phyloP scores from a whole-genome alignment of 495 filamentous ascomycete species.

The Neurospora sp. region DNA sequence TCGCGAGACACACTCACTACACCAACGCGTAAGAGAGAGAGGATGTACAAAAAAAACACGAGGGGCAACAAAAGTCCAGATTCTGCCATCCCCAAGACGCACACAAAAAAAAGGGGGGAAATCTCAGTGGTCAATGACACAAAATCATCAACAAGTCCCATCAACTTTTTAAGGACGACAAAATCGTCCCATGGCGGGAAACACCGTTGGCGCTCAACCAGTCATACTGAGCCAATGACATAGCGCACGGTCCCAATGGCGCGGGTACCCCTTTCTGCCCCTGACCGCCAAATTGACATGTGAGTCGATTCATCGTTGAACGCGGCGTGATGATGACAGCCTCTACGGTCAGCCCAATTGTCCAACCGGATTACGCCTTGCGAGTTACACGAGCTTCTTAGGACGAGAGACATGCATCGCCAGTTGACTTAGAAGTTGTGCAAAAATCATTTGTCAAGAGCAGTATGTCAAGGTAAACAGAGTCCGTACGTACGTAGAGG shows the following conservation, averaged over 20 bases:
- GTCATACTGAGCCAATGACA: slow-evolving; percentile 4
- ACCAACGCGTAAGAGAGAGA: not conserved
- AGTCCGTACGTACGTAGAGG: not conserved
- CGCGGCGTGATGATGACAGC: not conserved
- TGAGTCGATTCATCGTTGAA: slow-evolving; percentile 17
- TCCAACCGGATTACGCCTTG: not conserved
- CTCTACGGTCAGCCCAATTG: not conserved
- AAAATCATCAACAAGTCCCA: not conserved
- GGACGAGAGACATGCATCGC: not conserved
- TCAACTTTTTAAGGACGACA: not conserved
- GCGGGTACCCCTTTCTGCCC: slow-evolving; percentile 2
- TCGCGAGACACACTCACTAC: not conserved
- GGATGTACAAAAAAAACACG: not conserved
- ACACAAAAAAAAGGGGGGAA: not conserved
- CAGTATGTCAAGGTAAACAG: not conserved
- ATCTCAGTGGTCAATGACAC: not conserved
- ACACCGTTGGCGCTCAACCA: slow-evolving; percentile 11
- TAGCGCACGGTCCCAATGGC: slow-evolving; percentile 1
- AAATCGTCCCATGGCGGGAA: slow-evolving; percentile 19
- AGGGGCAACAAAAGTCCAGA: not conserved
- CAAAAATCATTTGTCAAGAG: not conserved
- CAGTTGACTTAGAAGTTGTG: too few relatives aligned
- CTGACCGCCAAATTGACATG: slow-evolving; percentile 24
- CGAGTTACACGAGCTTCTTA: not conserved
- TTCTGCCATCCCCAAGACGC: not conserved